A percentile compares a stretch with the other conserved stretches of the same genome.
These are phyloP conservation scores for Schwanniomyces vanrijiae DNA, from an alignment of 805 yeast species.

Conservation along the genomic window DNA sequence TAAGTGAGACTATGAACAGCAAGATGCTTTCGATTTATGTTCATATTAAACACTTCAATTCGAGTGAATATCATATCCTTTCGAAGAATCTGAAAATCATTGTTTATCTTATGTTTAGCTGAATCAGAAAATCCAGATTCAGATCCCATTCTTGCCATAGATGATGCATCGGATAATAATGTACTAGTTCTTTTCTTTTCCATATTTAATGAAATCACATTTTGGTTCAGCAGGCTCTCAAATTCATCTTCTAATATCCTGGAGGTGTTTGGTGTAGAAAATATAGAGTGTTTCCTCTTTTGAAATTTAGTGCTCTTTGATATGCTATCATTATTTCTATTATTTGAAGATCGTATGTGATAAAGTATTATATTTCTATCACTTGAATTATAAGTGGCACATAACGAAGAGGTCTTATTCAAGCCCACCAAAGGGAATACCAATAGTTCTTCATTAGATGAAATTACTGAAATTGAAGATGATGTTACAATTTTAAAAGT, in stretches of 20 bases:
- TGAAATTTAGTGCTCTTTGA: slow-evolving; percentile 12
- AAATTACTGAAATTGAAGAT: slow-evolving; percentile 65
- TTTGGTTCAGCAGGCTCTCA: slow-evolving; percentile 15
- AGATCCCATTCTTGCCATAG: slow-evolving; percentile 46
- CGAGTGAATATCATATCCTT: slow-evolving; percentile 74
- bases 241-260: slow-evolving; percentile 44
- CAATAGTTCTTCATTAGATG: slow-evolving; percentile 56
- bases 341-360: slow-evolving; percentile 46
- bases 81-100: slow-evolving; percentile 39
- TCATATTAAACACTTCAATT: slow-evolving; percentile 43
- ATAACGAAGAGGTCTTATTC: slow-evolving; percentile 37
- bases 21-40: slow-evolving; percentile 23
- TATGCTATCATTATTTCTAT: slow-evolving; percentile 15
- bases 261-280: slow-evolving; percentile 43
- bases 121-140: slow-evolving; percentile 30
- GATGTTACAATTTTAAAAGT: slow-evolving; percentile 74
- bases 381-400: slow-evolving; percentile 54
- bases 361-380: slow-evolving; percentile 52
- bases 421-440: slow-evolving; percentile 48
- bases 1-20: slow-evolving; percentile 34
- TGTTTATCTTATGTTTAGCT: slow-evolving; percentile 15
- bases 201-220: slow-evolving; percentile 33
- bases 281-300: slow-evolving; percentile 26
- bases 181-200: slow-evolving; percentile 47
- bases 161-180: slow-evolving; percentile 39